phyloP scores from a whole-genome alignment of 345 rosid genomes.

The Eucalyptus marginata region DNA sequence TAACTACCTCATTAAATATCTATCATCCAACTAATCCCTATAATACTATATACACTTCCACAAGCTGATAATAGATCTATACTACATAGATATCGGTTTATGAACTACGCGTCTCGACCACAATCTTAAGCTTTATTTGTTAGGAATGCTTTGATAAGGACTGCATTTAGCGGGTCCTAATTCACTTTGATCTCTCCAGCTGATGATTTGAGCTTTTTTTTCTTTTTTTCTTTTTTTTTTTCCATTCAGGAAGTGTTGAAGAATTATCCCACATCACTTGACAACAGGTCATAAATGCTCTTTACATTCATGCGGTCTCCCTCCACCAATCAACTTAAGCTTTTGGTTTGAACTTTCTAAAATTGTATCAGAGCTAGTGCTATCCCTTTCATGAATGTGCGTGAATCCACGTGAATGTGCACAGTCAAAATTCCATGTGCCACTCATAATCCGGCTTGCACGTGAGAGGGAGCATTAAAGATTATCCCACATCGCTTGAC shows the following conservation, averaged over 20 bases:
- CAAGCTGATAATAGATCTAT: background rate
- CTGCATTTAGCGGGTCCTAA: background rate
- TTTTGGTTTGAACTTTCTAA: background rate
- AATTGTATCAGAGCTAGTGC: background rate
- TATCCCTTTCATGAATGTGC: background rate
- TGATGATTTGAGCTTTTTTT: background rate
- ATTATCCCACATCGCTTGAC: background rate
- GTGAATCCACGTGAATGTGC: background rate
- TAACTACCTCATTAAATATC: background rate
- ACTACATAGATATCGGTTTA: background rate
- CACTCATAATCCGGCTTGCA: background rate
- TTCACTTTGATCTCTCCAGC: background rate
- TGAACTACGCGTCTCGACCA: background rate
- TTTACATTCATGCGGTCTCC: background rate
- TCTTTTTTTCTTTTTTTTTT: no score
- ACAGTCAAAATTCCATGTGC: background rate
- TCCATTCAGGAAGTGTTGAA: background rate
- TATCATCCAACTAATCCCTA: background rate
- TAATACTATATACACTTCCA: background rate
- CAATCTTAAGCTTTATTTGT: background rate
- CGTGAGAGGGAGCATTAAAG: background rate
- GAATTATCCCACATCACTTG: background rate
- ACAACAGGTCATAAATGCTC: background rate
- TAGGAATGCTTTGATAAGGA: background rate
- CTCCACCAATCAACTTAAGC: background rate